Percentiles rank a stretch among this genome's conserved stretches.
These are phyloP conservation scores for Phytopythium helicoides DNA, from an alignment of 352 stramenopile genomes.

Conservation along the genomic window DNA sequence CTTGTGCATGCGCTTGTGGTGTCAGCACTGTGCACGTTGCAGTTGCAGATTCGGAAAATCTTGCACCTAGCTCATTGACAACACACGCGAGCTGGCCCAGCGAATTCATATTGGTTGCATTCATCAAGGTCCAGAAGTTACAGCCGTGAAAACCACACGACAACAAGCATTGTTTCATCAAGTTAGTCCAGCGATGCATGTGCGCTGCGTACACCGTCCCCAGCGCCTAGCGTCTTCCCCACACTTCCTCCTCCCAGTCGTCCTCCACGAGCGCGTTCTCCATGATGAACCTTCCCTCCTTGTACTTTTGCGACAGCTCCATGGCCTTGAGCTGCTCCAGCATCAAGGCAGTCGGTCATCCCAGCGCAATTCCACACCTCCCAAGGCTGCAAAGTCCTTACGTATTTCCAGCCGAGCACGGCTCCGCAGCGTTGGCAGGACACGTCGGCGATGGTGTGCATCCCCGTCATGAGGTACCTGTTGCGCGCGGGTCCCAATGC, in stretches of 20 bases:
- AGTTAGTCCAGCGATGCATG: too few species aligned
- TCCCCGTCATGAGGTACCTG: constrained; percentile 76
- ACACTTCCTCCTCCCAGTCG: constrained; percentile 48
- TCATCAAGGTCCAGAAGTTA: too few species aligned
- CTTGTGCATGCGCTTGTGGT: too few species aligned
- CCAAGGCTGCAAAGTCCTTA: constrained; percentile 14
- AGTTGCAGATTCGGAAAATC: too few species aligned
- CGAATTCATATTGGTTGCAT: too few species aligned
- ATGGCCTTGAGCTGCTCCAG: constrained; percentile 82
- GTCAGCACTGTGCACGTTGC: too few species aligned
- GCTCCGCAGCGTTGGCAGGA: constrained; percentile 56
- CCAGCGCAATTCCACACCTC: not conserved
- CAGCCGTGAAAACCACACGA: too few species aligned
- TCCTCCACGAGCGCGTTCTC: constrained; percentile 74
- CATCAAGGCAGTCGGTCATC: too few species aligned
- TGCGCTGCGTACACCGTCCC: too few species aligned
- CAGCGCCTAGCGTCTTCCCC: constrained; percentile 31
- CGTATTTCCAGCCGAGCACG: constrained; percentile 84
- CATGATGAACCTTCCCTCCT: constrained; percentile 85
- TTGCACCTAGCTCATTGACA: too few species aligned
- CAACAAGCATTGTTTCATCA: too few species aligned
- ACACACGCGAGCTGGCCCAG: too few species aligned
- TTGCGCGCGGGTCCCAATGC: constrained; percentile 52
- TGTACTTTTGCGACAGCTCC: constrained; percentile 83
- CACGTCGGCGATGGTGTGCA: constrained; percentile 78